Evolutionary conservation across 139 green algal species (phyloP).

Genomic region (Pseudopediastrum boryanum): DNA sequence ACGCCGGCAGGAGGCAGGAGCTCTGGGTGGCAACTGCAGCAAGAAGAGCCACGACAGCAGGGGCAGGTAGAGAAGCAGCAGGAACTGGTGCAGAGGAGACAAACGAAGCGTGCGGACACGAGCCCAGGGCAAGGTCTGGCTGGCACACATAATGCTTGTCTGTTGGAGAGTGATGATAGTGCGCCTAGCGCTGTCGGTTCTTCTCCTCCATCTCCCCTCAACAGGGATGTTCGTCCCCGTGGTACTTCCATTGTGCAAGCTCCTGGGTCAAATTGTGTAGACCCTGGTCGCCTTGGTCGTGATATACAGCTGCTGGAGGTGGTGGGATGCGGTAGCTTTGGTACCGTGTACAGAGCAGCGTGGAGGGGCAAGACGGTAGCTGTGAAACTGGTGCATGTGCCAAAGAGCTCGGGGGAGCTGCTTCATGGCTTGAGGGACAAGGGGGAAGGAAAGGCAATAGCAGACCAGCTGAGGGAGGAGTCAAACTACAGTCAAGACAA

Average conservation of each 20-base stretch:
- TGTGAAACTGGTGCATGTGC: conserved; percentile 29
- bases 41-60: neutral
- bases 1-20: too few relatives aligned
- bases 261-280: too few relatives aligned
- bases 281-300: too few relatives aligned
- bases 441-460: neutral
- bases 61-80: neutral
- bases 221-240: neutral
- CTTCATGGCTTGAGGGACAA: neutral
- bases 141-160: too few relatives aligned
- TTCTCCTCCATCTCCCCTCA: neutral
- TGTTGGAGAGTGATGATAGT: too few relatives aligned
- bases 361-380: conserved; percentile 32
- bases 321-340: conserved; percentile 23
- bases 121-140: neutral
- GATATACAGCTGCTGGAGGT: conserved; percentile 37
- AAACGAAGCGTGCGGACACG: too few relatives aligned
- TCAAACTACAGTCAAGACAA: neutral
- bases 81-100: neutral
- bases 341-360: conserved; percentile 21
- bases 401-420: neutral
- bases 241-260: too few relatives aligned
- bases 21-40: neutral
- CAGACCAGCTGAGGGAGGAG: neutral
- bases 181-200: too few relatives aligned